A percentile compares a stretch with the other conserved stretches of the same genome.
These are phyloP conservation scores for Ascochyta fabae DNA, from an alignment of 2,329 filamentous ascomycete species.

Conservation along the genomic window DNA sequence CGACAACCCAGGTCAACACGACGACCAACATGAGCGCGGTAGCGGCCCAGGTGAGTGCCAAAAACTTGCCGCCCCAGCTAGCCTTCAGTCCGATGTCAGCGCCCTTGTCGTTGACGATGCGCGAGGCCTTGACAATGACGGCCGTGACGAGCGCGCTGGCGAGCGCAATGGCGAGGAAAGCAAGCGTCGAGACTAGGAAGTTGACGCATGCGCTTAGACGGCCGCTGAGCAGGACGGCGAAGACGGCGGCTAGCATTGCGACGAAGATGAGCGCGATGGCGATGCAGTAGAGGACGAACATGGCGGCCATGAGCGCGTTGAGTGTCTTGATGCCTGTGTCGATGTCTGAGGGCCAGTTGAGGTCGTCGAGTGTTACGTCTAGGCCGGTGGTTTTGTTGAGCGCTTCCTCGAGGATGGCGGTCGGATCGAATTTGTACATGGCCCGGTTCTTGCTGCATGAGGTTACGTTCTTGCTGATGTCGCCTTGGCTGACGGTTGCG, in stretches of 20 bases:
- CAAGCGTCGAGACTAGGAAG: conserved; percentile 57
- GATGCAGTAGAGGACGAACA: conserved; percentile 66
- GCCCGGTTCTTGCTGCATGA: conserved; percentile 61
- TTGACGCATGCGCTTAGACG: conserved; percentile 58
- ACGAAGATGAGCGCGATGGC: conserved; percentile 61
- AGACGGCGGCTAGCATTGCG: conserved; percentile 55
- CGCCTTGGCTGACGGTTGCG: conserved; percentile 48
- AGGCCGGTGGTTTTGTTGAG: conserved; percentile 51
- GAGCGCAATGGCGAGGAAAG: conserved; percentile 67
- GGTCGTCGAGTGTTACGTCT: conserved; percentile 57
- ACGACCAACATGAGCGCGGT: conserved; percentile 54
- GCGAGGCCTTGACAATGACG: conserved; percentile 60
- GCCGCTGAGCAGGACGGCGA: conserved; percentile 55
- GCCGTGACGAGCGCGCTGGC: conserved; percentile 78
- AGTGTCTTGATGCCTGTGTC: conserved; percentile 61
- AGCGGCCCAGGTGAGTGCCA: conserved; percentile 66
- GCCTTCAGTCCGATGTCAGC: conserved; percentile 58
- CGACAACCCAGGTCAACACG: conserved; percentile 36
- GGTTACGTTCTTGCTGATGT: conserved; percentile 60
- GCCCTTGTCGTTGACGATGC: conserved; percentile 62
- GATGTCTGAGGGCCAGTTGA: conserved; percentile 65
- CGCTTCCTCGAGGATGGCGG: conserved; percentile 56
- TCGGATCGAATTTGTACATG: conserved; percentile 65
- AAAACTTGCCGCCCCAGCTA: conserved; percentile 60
- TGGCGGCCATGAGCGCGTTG: conserved; percentile 57